phyloP scores from a whole-genome alignment of 73 alveolate genomes.

The Tetrahymena malaccensis region DNA sequence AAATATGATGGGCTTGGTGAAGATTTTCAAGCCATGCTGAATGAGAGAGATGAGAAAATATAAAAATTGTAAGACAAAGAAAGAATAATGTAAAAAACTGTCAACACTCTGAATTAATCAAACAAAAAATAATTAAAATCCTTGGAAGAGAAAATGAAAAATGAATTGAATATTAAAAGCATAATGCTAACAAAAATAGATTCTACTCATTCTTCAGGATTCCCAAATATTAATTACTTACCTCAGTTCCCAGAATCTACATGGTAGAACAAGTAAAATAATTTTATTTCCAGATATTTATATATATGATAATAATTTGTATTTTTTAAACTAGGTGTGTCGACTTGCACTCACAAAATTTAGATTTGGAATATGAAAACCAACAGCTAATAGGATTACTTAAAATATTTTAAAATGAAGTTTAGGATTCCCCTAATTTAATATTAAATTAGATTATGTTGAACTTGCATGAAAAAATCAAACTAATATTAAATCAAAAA shows the following conservation, averaged over 20 bases:
- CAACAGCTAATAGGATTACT: neutral
- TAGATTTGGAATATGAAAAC: neutral
- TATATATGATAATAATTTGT: too few relatives aligned
- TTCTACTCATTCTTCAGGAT: neutral
- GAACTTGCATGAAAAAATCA: neutral
- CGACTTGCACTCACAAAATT: neutral
- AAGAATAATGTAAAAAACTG: neutral
- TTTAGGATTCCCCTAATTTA: neutral
- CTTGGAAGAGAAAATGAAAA: neutral
- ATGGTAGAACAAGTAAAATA: neutral
- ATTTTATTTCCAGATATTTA: neutral
- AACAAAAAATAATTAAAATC: neutral
- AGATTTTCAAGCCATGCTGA: neutral
- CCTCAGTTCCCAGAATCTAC: neutral
- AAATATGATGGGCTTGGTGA: neutral
- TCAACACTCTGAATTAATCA: neutral
- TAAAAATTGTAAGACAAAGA: neutral
- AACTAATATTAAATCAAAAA: neutral
- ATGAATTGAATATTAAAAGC: neutral
- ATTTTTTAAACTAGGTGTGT: neutral
- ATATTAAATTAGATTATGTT: neutral
- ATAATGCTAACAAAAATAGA: neutral
- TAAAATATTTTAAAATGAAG: neutral
- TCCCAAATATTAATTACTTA: neutral
- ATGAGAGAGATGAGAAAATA: neutral